phyloP scores from a whole-genome alignment of 208 protist species.

The Leptomonas seymouri region DNA sequence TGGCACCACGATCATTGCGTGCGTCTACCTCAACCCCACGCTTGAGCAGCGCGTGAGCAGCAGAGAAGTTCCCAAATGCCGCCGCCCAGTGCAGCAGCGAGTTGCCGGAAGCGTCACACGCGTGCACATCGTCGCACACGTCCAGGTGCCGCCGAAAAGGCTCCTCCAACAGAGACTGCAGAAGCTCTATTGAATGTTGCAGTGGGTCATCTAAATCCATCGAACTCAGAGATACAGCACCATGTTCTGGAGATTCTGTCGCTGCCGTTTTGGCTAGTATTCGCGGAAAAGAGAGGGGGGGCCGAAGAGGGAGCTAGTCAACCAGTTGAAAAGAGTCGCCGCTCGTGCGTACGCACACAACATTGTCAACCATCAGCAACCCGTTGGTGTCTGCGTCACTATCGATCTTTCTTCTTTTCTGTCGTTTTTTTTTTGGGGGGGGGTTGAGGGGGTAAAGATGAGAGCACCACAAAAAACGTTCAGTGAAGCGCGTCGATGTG shows the following conservation, averaged over 20 bases:
- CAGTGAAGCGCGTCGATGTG: too few species aligned
- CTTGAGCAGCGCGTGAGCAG: constrained; percentile 40
- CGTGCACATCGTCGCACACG: constrained; percentile 49
- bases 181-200: constrained; percentile 34
- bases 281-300: neutral
- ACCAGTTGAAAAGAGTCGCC: too few species aligned
- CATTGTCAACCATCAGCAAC: too few species aligned
- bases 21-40: constrained; percentile 41
- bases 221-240: neutral
- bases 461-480: too few species aligned
- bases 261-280: too few species aligned
- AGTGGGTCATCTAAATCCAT: constrained; percentile 28
- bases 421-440: too few species aligned
- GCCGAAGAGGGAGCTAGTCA: too few species aligned
- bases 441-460: too few species aligned
- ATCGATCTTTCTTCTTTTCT: too few species aligned
- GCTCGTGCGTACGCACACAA: too few species aligned
- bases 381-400: too few species aligned
- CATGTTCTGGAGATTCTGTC: neutral
- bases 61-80: constrained; percentile 40
- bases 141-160: constrained; percentile 54
- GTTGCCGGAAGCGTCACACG: constrained; percentile 54
- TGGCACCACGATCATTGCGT: constrained; percentile 47
- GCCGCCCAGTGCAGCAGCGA: constrained; percentile 78
- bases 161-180: constrained; percentile 38